Evolutionary conservation across 2,329 filamentous ascomycete genomes (phyloP).

Genomic region (Berkeleyomyces rouxiae): DNA sequence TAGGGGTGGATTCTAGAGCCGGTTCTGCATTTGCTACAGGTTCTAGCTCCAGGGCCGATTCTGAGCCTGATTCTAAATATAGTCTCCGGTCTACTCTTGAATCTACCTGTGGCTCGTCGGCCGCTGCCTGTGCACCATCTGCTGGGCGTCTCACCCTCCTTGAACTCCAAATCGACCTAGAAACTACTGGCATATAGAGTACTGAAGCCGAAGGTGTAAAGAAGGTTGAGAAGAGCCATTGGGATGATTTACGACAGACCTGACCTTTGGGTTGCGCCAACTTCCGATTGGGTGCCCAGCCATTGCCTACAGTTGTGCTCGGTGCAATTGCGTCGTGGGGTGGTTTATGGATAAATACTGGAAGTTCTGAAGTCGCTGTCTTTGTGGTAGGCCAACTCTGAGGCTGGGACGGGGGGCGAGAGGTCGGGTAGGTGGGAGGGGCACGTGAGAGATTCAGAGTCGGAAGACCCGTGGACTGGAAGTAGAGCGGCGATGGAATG

Average conservation of each 20-base stretch:
- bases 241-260: conserved; percentile 10
- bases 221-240: conserved; percentile 29
- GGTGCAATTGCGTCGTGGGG: not conserved
- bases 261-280: not conserved
- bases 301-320: not conserved
- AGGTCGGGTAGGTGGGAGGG: not conserved
- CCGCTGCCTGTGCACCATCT: not conserved
- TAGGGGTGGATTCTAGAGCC: not conserved
- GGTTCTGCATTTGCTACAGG: not conserved
- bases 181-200: conserved; percentile 3
- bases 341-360: not conserved
- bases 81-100: not conserved
- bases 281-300: not conserved
- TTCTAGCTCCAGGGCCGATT: not conserved
- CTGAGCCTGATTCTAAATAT: not conserved
- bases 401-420: not conserved
- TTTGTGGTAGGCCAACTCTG: not conserved
- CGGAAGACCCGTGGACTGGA: not conserved
- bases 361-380: too few species aligned
- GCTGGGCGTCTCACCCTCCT: not conserved
- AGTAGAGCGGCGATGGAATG: not conserved
- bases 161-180: conserved; percentile 6
- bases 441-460: not conserved
- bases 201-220: conserved; percentile 12
- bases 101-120: not conserved